Base-by-base conservation (phyloP, 352 stramenopile genomes). In the Discostella stelligera region DNA sequence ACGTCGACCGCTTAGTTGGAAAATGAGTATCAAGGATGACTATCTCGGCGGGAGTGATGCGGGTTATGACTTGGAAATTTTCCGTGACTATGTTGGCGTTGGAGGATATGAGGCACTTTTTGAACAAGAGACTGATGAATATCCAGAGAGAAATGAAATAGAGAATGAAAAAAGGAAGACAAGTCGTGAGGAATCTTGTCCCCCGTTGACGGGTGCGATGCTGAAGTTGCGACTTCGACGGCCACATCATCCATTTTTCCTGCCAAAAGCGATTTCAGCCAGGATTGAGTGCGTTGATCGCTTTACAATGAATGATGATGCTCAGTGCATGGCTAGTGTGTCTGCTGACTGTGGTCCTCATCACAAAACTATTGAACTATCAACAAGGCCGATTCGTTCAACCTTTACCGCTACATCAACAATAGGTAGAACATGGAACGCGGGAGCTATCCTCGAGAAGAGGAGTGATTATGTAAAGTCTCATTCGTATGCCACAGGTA, bases 61-160 rank as follows among this genome's bases (percentile, higher is more conserved):
- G 53, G 85, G 82, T 21, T 90, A 89, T 50, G 79, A 90, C 58
- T 53, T 88, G 3, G 83, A 93, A 58, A 18, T 85, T 10, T 93
- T 90, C 65, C 83, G 44, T 53, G 87, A 93, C 20, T 82, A 82
- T 74, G 77, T 90, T 62, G 83, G 74, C 49, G 75, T 89, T 52
- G 49, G 53, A 68, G 50, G 11, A 48, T 61, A 69, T 21, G 27
- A 48, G 5, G 39, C 18, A 50, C 21, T 59, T 25, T 44, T 4
- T 30, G 50, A 41, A 52, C 20, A 25, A 66, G 39, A 52, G 30
- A 20, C 9, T 53, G 59, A 66, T 66, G 59, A 46, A 37, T 46
- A 46, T 37, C 30, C n/a, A 0, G 53, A 27, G n/a, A 11, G 23
- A 62, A 60, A 16, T 30, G 20, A n/a, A 53, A n/a, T 32, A 23